These are phyloP conservation scores for Aspergillus asperescens DNA, from an alignment of 495 filamentous ascomycete species.

Conservation along the genomic window DNA sequence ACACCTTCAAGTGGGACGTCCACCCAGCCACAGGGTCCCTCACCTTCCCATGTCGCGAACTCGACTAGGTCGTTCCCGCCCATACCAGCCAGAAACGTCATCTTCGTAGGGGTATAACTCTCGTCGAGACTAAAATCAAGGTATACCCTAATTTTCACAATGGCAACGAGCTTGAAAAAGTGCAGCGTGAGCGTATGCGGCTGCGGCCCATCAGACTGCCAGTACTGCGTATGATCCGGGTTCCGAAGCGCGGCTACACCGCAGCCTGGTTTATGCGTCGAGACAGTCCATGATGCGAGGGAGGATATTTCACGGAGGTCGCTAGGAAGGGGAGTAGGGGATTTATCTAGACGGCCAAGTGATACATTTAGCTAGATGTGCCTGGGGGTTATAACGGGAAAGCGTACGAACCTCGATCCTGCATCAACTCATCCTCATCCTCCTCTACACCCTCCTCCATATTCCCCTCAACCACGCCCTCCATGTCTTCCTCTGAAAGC, in stretches of 20 bases:
- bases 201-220: slow-evolving; percentile 96
- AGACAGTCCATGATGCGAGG: slow-evolving; percentile 88
- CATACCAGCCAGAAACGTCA: slow-evolving; percentile 79
- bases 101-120: slow-evolving; percentile 93
- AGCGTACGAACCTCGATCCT: slow-evolving; percentile 29
- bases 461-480: slow-evolving; percentile 32
- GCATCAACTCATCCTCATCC: slow-evolving; percentile 40
- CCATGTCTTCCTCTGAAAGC: slow-evolving; percentile 22
- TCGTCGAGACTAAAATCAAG: slow-evolving; percentile 90
- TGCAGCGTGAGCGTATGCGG: slow-evolving; percentile 91
- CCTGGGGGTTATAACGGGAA: neutral
- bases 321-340: slow-evolving; percentile 36
- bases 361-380: neutral
- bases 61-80: slow-evolving; percentile 80
- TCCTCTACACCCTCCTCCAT: slow-evolving; percentile 35
- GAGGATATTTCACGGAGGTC: slow-evolving; percentile 87
- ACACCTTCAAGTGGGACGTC: slow-evolving; percentile 73
- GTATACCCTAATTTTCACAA: slow-evolving; percentile 77
- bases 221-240: slow-evolving; percentile 75
- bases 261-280: slow-evolving; percentile 85
- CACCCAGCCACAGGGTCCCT: slow-evolving; percentile 81
- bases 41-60: slow-evolving; percentile 71
- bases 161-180: slow-evolving; percentile 87
- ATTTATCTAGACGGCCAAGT: slow-evolving; percentile 8
- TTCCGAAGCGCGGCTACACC: slow-evolving; percentile 78